Percentiles rank a stretch among this genome's conserved stretches.
Conservation (phyloP, 768 basidiomycete species). For the Kwoniella europaea region DNA sequence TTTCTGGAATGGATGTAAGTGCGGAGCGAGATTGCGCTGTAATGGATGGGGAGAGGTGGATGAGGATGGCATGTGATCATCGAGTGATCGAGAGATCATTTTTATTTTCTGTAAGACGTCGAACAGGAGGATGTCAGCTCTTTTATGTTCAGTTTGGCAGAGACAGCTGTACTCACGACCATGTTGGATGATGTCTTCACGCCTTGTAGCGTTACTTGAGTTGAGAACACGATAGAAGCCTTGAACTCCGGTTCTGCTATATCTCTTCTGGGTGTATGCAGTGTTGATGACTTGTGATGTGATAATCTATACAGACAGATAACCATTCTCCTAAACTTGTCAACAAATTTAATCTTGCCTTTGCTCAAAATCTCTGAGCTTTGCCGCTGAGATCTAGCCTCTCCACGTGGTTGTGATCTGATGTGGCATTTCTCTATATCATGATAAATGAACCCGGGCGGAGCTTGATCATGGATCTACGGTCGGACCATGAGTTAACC, state of each 20-base stretch:
- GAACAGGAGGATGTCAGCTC: background rate
- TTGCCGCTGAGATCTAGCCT: background rate
- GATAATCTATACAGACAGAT: background rate
- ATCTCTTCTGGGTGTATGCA: too few species aligned
- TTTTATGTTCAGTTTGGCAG: background rate
- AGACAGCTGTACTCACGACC: slow-evolving; percentile 4
- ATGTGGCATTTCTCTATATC: background rate
- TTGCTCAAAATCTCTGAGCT: background rate
- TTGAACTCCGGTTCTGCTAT: too few species aligned
- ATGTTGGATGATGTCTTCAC: background rate
- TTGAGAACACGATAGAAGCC: too few species aligned
- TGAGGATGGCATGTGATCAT: slow-evolving; percentile 57
- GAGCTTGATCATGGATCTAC: background rate
- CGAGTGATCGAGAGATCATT: slow-evolving; percentile 56
- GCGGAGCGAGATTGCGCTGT: slow-evolving; percentile 87
- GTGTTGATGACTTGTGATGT: too few species aligned
- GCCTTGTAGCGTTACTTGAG: background rate
- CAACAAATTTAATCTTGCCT: background rate
- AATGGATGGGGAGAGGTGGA: slow-evolving; percentile 64
- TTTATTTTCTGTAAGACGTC: slow-evolving; percentile 52
- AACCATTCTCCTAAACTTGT: background rate
- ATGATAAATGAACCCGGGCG: too few species aligned
- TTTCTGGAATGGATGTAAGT: slow-evolving; percentile 93
- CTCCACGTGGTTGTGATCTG: background rate
- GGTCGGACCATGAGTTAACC: background rate